Evolutionary conservation across 106 monocot genomes (phyloP).

Genomic region (Dioscorea zingiberensis): DNA sequence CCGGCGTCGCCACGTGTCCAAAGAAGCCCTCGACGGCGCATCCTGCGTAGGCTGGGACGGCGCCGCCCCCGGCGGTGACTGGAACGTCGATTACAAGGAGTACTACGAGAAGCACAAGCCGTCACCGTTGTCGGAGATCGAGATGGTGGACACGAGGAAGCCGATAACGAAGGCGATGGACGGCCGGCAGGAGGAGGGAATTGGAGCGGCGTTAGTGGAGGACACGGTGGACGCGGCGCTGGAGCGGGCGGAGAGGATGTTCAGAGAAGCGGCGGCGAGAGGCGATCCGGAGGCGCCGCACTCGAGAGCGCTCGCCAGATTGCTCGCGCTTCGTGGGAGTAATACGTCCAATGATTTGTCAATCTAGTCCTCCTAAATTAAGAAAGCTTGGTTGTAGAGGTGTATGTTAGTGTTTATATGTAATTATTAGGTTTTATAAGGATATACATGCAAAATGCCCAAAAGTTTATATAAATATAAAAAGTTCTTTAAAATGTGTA

Average conservation of each 20-base stretch:
- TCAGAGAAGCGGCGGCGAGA: conserved; percentile 21
- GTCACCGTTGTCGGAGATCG: conserved; percentile 44
- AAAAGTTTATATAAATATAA: too few species aligned
- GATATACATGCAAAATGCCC: too few species aligned
- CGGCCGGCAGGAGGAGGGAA: conserved; percentile 8
- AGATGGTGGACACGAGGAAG: conserved; percentile 52
- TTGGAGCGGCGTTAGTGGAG: conserved; percentile 5
- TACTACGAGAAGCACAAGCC: conserved; percentile 56
- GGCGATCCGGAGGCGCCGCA: conserved; percentile 51
- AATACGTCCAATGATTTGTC: not conserved
- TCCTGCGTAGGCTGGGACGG: conserved; percentile 35
- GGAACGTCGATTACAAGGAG: conserved; percentile 22
- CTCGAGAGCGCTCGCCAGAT: conserved; percentile 21
- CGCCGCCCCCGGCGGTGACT: not conserved
- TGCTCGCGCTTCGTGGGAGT: conserved; percentile 7
- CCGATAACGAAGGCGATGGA: conserved; percentile 35
- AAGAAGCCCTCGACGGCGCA: conserved; percentile 13
- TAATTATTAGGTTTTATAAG: too few species aligned
- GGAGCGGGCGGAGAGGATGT: conserved; percentile 41
- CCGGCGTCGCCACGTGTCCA: conserved; percentile 14
- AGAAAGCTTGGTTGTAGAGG: too few species aligned
- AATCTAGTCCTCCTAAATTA: not conserved
- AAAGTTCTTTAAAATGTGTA: too few species aligned
- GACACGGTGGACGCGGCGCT: conserved; percentile 46
- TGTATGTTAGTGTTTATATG: too few species aligned